These are phyloP conservation scores for Pseudoscleropodium purum DNA, from an alignment of 225 moss, liverwort and hornwort species.

Conservation along the genomic window DNA sequence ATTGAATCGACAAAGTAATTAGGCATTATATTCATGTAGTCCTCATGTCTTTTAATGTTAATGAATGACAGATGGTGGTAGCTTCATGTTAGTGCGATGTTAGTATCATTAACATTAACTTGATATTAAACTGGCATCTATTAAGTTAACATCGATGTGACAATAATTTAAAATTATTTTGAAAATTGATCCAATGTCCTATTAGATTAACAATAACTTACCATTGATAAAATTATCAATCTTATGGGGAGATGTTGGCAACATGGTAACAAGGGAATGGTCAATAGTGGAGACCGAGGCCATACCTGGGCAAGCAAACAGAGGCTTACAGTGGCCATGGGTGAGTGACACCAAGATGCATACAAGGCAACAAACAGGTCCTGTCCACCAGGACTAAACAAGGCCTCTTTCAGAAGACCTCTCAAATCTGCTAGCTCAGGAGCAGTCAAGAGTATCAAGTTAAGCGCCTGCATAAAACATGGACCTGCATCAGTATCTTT, in stretches of 20 bases:
- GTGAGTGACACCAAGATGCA: slow-evolving; percentile 93
- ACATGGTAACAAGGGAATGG: background rate
- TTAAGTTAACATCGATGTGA: too few species aligned
- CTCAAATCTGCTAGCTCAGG: slow-evolving; percentile 79
- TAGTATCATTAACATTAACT: background rate
- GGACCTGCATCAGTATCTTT: background rate
- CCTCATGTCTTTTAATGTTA: background rate
- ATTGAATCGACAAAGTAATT: background rate
- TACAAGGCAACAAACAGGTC: slow-evolving; percentile 77
- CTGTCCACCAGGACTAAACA: slow-evolving; percentile 41
- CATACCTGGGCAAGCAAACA: slow-evolving; percentile 92
- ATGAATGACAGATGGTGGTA: background rate
- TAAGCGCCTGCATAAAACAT: slow-evolving; percentile 59
- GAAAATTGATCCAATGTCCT: background rate
- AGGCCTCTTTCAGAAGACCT: slow-evolving; percentile 58
- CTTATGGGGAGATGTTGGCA: background rate
- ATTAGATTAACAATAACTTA: background rate
- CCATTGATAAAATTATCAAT: background rate
- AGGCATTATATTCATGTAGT: background rate
- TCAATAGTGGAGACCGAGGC: background rate
- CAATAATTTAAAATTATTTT: background rate
- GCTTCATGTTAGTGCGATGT: background rate
- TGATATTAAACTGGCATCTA: too few species aligned
- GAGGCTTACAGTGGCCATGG: slow-evolving; percentile 93
- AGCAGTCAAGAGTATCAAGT: slow-evolving; percentile 87